Conservation (phyloP, 345 rosid species). For the Mercurialis annua region DNA sequence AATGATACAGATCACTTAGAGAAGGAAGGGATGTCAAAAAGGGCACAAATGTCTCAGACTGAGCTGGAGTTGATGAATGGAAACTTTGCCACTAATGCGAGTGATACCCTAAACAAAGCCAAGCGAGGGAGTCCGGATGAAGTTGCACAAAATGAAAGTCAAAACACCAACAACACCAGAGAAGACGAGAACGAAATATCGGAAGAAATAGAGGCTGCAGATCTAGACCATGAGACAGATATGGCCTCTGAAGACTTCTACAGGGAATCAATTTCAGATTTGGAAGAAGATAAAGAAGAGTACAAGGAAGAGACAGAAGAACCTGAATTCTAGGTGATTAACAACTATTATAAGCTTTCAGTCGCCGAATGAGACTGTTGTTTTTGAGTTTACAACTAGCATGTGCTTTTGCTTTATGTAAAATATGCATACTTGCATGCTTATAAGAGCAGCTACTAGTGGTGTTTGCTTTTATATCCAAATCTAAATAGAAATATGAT, state of each 20-base stretch:
- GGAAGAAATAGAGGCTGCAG: constrained; percentile 17
- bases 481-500: not conserved
- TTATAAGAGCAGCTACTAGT: not conserved
- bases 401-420: not conserved
- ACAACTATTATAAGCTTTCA: not conserved
- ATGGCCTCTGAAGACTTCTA: constrained; percentile 11
- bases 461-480: not conserved
- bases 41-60: not conserved
- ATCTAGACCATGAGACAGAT: constrained; percentile 15
- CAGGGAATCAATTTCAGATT: constrained; percentile 16
- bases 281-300: constrained; percentile 28
- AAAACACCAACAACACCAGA: constrained; percentile 10
- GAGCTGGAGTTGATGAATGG: not conserved
- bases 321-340: constrained; percentile 31
- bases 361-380: constrained; percentile 25
- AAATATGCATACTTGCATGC: not conserved
- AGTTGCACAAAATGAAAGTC: constrained; percentile 18
- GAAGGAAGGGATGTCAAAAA: constrained; percentile 7
- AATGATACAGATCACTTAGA: constrained; percentile 2
- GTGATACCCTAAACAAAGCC: not conserved
- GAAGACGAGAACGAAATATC: constrained; percentile 5
- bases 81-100: constrained; percentile 5
- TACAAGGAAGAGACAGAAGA: constrained; percentile 32
- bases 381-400: constrained; percentile 17
- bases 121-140: constrained; percentile 8